phyloP scores from a whole-genome alignment of 2,329 filamentous ascomycete genomes.

The Chaetomium olivaceum region DNA sequence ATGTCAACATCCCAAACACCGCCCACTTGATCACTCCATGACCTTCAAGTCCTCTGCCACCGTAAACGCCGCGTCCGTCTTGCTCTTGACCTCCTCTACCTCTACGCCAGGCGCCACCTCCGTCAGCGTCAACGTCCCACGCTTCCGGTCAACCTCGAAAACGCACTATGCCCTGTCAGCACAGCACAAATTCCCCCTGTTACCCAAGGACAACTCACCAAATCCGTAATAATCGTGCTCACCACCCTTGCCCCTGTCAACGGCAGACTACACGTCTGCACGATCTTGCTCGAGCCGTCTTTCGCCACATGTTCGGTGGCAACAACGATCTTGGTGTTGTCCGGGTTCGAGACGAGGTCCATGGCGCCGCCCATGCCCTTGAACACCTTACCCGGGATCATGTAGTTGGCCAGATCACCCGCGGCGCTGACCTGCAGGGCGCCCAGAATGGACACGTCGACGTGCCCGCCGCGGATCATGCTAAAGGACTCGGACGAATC shows the following conservation, averaged over 20 bases:
- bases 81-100: constrained; percentile 66
- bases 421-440: constrained; percentile 77
- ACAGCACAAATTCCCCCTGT: neutral
- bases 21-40: constrained; percentile 48
- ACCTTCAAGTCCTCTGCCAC: constrained; percentile 59
- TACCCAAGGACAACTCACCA: constrained; percentile 55
- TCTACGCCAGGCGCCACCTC: constrained; percentile 69
- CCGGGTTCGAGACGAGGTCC: constrained; percentile 71
- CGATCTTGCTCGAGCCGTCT: constrained; percentile 66
- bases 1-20: neutral
- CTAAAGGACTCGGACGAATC: constrained; percentile 80
- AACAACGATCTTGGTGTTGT: constrained; percentile 71
- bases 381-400: constrained; percentile 84
- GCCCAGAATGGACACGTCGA: constrained; percentile 81
- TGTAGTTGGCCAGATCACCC: constrained; percentile 84
- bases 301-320: constrained; percentile 70
- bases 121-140: constrained; percentile 64
- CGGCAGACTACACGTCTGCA: constrained; percentile 63
- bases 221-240: constrained; percentile 71
- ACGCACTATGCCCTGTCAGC: constrained; percentile 55
- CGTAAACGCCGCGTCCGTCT: constrained; percentile 68
- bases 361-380: constrained; percentile 85
- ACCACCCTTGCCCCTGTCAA: constrained; percentile 67
- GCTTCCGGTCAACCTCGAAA: constrained; percentile 65
- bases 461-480: constrained; percentile 84